Conservation (phyloP, 1,284 basidiomycete genomes). For the Cryptococcus jaspeensis region DNA sequence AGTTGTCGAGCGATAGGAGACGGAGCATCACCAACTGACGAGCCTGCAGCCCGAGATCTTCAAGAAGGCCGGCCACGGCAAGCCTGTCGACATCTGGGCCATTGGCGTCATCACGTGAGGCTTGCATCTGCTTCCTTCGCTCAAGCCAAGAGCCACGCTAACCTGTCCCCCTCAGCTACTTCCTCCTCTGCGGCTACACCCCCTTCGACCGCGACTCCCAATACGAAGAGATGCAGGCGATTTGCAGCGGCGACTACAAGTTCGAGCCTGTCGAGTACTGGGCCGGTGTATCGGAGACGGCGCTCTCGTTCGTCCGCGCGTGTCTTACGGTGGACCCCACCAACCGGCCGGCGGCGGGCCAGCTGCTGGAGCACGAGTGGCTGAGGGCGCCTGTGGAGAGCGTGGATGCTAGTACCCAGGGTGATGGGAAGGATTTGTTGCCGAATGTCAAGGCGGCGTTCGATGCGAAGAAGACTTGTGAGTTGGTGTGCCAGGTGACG, state of each 20-base stretch:
- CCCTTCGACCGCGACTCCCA: slow-evolving; percentile 89
- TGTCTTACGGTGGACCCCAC: slow-evolving; percentile 82
- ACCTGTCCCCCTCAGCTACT: slow-evolving; percentile 57
- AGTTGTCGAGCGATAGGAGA: slow-evolving; percentile 7
- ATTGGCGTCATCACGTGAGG: slow-evolving; percentile 83
- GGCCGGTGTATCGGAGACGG: slow-evolving; percentile 75
- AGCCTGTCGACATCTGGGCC: slow-evolving; percentile 95
- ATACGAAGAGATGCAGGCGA: slow-evolving; percentile 87
- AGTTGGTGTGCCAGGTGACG: slow-evolving; percentile 47
- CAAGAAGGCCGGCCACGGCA: slow-evolving; percentile 90
- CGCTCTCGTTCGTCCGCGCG: slow-evolving; percentile 72
- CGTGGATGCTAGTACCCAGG: slow-evolving; percentile 54
- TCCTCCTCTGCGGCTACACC: slow-evolving; percentile 91
- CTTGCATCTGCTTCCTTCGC: neutral
- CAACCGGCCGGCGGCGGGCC: slow-evolving; percentile 69
- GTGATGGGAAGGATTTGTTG: slow-evolving; percentile 73
- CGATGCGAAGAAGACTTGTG: slow-evolving; percentile 81
- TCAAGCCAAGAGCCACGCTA: neutral
- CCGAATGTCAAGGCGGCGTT: slow-evolving; percentile 85
- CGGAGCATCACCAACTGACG: slow-evolving; percentile 1
- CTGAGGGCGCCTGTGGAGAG: slow-evolving; percentile 58
- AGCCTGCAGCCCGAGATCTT: slow-evolving; percentile 78
- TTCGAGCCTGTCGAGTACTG: slow-evolving; percentile 90
- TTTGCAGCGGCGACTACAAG: slow-evolving; percentile 84
- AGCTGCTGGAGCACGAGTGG: slow-evolving; percentile 77